These are phyloP conservation scores for Litchi chinensis DNA, from an alignment of 345 rosid genomes.

Conservation along the genomic window DNA sequence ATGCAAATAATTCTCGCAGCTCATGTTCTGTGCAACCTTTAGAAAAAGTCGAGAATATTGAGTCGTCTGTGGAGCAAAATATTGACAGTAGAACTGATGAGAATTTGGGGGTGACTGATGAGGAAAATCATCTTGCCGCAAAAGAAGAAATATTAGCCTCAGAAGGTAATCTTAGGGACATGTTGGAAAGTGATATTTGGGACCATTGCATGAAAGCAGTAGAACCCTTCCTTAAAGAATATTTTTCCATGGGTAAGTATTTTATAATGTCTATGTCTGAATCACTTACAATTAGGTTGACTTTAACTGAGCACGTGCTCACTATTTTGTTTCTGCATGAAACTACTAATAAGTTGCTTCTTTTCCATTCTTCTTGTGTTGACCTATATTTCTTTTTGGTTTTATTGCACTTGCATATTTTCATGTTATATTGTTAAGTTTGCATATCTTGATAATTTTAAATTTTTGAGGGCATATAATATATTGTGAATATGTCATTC, in stretches of 20 bases:
- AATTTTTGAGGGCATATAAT: neutral
- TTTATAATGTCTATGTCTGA: neutral
- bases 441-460: neutral
- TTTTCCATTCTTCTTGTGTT: neutral
- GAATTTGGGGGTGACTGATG: neutral
- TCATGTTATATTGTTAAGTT: neutral
- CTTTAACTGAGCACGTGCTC: neutral
- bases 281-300: neutral
- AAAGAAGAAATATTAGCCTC: constrained; percentile 11
- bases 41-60: neutral
- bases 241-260: constrained; percentile 19
- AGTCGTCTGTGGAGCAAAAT: constrained; percentile 12
- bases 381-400: neutral
- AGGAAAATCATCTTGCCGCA: neutral
- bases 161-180: too few species aligned
- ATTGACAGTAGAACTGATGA: neutral
- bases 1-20: neutral
- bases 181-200: too few species aligned
- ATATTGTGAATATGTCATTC: neutral
- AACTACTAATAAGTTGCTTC: neutral
- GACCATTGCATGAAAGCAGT: too few species aligned
- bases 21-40: constrained; percentile 14
- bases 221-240: too few species aligned
- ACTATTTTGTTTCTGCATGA: neutral
- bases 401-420: neutral